These are phyloP conservation scores for Orbilia blumenaviensis DNA, from an alignment of 2,329 filamentous ascomycete species.

Conservation along the genomic window DNA sequence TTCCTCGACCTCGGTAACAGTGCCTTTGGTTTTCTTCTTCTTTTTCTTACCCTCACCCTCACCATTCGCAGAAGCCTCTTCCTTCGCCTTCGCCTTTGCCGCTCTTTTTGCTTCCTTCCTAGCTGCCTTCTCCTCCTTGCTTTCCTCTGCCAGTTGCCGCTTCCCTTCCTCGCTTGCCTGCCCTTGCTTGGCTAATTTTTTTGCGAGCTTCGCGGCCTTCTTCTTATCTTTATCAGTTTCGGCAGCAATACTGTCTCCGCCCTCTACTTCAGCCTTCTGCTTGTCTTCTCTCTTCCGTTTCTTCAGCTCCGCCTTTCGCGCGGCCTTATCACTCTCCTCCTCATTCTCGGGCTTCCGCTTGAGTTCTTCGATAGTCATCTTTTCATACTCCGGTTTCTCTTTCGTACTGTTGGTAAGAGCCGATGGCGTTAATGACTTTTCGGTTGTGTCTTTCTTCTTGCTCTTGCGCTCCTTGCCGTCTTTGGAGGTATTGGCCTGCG, in stretches of 20 bases:
- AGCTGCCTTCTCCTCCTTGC: slow-evolving; percentile 54
- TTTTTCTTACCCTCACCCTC: slow-evolving; percentile 56
- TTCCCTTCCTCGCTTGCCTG: slow-evolving; percentile 41
- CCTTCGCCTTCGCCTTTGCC: slow-evolving; percentile 51
- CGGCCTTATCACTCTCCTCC: slow-evolving; percentile 40
- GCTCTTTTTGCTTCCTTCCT: slow-evolving; percentile 59
- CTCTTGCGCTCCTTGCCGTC: slow-evolving; percentile 7
- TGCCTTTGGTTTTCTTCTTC: slow-evolving; percentile 60
- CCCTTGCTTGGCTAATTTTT: slow-evolving; percentile 21
- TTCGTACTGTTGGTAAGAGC: slow-evolving; percentile 3
- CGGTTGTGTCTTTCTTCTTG: slow-evolving; percentile 29
- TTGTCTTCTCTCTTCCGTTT: slow-evolving; percentile 44
- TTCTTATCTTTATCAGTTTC: slow-evolving; percentile 32
- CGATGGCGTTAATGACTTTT: slow-evolving; percentile 34
- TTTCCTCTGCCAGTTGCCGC: slow-evolving; percentile 27
- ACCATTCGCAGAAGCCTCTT: slow-evolving; percentile 40
- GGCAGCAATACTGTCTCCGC: slow-evolving; percentile 15
- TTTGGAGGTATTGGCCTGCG: slow-evolving; percentile 31
- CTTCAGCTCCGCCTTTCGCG: slow-evolving; percentile 33
- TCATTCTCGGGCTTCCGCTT: slow-evolving; percentile 31
- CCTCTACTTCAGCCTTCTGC: slow-evolving; percentile 36
- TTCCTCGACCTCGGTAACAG: slow-evolving; percentile 61
- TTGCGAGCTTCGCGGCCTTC: slow-evolving; percentile 18
- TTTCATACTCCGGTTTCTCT: slow-evolving; percentile 7
- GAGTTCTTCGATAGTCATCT: slow-evolving; percentile 29